phyloP scores from a whole-genome alignment of 2,329 filamentous ascomycete genomes.

The Penicillium digitatum region DNA sequence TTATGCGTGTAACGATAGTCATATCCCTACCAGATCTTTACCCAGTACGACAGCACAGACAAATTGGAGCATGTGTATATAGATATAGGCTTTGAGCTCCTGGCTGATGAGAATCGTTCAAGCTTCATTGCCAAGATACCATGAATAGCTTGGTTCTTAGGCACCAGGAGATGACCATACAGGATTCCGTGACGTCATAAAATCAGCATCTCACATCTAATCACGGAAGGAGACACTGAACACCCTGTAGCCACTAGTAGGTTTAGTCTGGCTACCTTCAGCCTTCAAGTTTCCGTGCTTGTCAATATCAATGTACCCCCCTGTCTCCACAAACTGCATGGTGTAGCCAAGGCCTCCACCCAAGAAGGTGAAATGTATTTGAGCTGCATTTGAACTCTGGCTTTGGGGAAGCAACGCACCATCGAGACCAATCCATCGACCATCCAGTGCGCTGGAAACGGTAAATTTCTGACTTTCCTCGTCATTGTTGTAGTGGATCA shows the following conservation, averaged over 20 bases:
- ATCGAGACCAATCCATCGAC: slow-evolving; percentile 34
- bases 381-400: slow-evolving; percentile 20
- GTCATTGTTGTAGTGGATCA: slow-evolving; percentile 43
- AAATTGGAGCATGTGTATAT: background rate
- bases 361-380: slow-evolving; percentile 33
- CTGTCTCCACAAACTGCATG: slow-evolving; percentile 26
- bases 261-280: background rate
- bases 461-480: slow-evolving; percentile 37
- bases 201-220: background rate
- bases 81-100: background rate
- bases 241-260: slow-evolving; percentile 23
- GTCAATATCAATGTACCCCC: slow-evolving; percentile 21
- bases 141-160: background rate
- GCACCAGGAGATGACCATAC: background rate
- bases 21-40: background rate
- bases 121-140: background rate
- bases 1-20: background rate
- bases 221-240: slow-evolving; percentile 36
- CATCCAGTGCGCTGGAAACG: slow-evolving; percentile 43
- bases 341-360: slow-evolving; percentile 37
- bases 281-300: slow-evolving; percentile 9
- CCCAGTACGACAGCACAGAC: background rate
- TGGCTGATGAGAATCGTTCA: background rate
- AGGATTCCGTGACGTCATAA: background rate
- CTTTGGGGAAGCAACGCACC: slow-evolving; percentile 21